Conservation (phyloP, 2,329 filamentous ascomycete genomes). For the Stachybotrys echinatus region DNA sequence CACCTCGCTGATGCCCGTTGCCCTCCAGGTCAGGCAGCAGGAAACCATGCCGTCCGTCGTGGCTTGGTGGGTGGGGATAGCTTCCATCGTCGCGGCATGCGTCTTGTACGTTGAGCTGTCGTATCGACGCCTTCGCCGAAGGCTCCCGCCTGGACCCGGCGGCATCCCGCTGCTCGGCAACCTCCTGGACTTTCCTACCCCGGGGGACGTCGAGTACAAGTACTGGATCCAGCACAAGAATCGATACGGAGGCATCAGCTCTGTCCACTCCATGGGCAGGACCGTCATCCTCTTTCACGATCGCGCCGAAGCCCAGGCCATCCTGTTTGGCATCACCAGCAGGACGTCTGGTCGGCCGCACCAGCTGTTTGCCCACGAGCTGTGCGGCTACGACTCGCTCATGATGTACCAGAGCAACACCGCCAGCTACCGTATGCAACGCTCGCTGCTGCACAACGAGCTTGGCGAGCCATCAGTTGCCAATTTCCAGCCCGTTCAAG, state of each 20-base stretch:
- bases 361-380: background rate
- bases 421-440: background rate
- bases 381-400: conserved; percentile 1
- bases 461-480: background rate
- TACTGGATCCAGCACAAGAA: background rate
- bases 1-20: no score
- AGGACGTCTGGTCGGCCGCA: conserved; percentile 4
- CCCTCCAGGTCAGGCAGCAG: no score
- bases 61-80: no score
- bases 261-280: background rate
- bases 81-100: no score
- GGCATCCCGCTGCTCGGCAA: background rate
- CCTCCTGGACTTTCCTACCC: background rate
- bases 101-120: background rate
- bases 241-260: conserved; percentile 1
- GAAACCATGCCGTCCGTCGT: no score
- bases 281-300: conserved; percentile 2
- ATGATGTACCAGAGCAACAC: background rate
- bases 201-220: background rate
- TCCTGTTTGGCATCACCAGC: background rate
- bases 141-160: background rate
- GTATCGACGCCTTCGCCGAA: background rate
- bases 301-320: background rate
- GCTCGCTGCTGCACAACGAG: conserved; percentile 3
- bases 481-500: background rate